Percentiles rank a stretch among this genome's conserved stretches.
phyloP scores from a whole-genome alignment of 495 filamentous ascomycete species.

The Neurospora terricola region DNA sequence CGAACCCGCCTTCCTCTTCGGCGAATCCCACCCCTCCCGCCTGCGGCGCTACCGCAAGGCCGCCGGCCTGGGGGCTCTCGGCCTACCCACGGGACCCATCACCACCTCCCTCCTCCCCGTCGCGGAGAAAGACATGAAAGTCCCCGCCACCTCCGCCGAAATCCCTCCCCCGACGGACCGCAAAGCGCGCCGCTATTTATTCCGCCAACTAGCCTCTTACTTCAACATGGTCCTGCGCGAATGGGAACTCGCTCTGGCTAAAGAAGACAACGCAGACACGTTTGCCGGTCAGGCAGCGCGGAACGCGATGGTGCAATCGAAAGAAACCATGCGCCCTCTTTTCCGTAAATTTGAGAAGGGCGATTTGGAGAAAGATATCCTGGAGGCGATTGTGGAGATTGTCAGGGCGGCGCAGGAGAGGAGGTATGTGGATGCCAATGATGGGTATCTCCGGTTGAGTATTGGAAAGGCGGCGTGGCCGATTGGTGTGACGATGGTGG shows the following conservation, averaged over 20 bases:
- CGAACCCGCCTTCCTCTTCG: slow-evolving; percentile 71
- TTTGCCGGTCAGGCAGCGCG: slow-evolving; percentile 67
- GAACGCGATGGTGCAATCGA: slow-evolving; percentile 68
- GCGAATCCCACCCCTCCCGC: slow-evolving; percentile 61
- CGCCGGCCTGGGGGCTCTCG: slow-evolving; percentile 34
- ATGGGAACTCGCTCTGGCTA: slow-evolving; percentile 72
- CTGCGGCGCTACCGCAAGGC: slow-evolving; percentile 53
- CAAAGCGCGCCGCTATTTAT: slow-evolving; percentile 53
- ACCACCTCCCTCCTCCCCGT: slow-evolving; percentile 65
- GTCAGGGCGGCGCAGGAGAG: slow-evolving; percentile 80
- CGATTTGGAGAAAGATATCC: slow-evolving; percentile 65
- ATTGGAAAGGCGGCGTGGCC: slow-evolving; percentile 99
- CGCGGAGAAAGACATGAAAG: slow-evolving; percentile 78
- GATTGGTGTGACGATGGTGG: slow-evolving; percentile 98
- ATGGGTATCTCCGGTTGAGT: slow-evolving; percentile 82
- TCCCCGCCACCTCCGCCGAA: slow-evolving; percentile 47
- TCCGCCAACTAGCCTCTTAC: slow-evolving; percentile 81
- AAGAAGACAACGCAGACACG: slow-evolving; percentile 60
- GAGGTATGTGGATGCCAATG: slow-evolving; percentile 92
- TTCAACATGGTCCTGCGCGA: slow-evolving; percentile 87
- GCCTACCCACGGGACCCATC: slow-evolving; percentile 42
- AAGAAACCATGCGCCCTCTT: slow-evolving; percentile 80
- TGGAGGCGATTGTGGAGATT: slow-evolving; percentile 87
- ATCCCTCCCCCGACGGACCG: slow-evolving; percentile 45
- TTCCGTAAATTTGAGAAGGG: slow-evolving; percentile 78